Base-by-base conservation (phyloP, 345 rosid species). In the Populus nigra region DNA sequence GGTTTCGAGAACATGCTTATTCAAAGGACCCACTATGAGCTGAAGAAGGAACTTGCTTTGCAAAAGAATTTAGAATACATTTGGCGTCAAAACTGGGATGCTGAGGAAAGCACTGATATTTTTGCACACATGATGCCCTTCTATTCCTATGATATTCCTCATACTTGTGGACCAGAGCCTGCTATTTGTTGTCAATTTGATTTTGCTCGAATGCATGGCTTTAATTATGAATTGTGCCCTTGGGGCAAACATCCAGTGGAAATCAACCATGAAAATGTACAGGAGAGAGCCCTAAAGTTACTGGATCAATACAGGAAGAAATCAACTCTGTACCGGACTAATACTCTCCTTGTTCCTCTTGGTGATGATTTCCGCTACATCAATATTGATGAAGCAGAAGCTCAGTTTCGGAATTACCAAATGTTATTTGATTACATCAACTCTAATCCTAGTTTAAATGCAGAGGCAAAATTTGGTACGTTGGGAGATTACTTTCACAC, bases 161-260 rank as follows among this genome's bases (percentile, higher is more conserved):
- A 96, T 84, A 96, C 99, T 29, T 96, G 99, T 83, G 99, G 98
- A 10, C 99, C 99, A 33, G 99, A 96, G 84, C 99, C 99, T 87
- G 97, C 99, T 16, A 63, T 96, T 83, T 96, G 99, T 84, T 96
- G 98, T 84, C 95, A 94, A 87, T 96, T 94, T 80, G 99, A 96
- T 84, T 96, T 96, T 84, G 98, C 97, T 68, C 87, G 98, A 74
- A 73, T 82, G 77, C 88, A 50, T 33, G 88, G 90, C 70, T 91
- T 88, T 55, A 5, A 5, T 35, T 94, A 96, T 71, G 99, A 92
- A 79, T 74, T 78, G 72, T 94, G 98, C 79, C 99, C 99, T 3
- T 96, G 99, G 99, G 80, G 85, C 38, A 70, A 83, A 72, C 61
- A 91, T 80, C 99, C 99, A 35, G 88, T 86, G 45, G 98, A 92